Evolutionary conservation across 2,329 filamentous ascomycete genomes (phyloP).

Genomic region (Plectosphaerella sp.): DNA sequence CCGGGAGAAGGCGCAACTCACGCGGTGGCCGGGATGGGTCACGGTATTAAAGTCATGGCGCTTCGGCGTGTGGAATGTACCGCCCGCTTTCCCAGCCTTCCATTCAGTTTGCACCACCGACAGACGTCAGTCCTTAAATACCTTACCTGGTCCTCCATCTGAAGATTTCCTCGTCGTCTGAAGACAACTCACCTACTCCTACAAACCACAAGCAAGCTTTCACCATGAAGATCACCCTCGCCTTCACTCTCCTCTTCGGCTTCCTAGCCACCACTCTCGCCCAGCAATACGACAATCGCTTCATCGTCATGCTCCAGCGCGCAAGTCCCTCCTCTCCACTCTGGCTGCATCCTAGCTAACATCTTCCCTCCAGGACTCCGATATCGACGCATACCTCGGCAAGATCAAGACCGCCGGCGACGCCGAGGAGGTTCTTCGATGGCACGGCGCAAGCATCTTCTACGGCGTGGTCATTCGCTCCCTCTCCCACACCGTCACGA

Average conservation of each 20-base stretch:
- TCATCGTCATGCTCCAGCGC: constrained; percentile 3
- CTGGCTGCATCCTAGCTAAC: neutral
- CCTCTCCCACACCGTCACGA: neutral
- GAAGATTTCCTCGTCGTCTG: no score
- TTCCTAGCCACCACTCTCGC: neutral
- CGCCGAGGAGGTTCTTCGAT: neutral
- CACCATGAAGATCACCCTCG: neutral
- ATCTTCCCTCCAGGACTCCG: neutral
- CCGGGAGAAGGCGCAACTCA: no score
- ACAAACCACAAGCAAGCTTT: no score
- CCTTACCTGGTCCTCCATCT: no score
- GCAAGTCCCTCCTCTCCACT: neutral
- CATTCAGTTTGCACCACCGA: no score
- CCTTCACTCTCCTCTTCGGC: neutral
- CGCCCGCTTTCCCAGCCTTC: no score
- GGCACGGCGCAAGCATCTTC: neutral
- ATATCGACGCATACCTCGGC: constrained; percentile 2
- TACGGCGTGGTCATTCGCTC: constrained; percentile 7
- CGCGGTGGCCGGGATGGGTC: no score
- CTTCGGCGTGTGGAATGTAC: no score
- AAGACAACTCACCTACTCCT: no score
- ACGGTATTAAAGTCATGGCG: no score
- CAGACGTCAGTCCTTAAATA: no score
- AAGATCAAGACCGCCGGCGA: constrained; percentile 1
- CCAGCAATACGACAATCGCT: neutral